Evolutionary conservation across 257 asterid species (phyloP).

Genomic region (Oldenlandia corymbosa): DNA sequence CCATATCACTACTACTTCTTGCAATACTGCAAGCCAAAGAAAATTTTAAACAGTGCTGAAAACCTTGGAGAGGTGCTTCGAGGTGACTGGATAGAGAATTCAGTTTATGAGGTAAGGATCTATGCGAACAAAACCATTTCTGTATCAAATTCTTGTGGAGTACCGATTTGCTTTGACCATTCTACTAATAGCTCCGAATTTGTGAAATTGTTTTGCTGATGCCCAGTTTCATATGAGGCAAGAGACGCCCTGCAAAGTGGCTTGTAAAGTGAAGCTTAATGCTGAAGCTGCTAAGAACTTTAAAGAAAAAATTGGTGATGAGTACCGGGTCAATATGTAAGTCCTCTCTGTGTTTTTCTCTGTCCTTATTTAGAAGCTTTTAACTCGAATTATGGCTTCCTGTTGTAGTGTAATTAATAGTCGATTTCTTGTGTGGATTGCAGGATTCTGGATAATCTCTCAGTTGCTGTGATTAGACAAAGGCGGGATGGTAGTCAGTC

Average conservation of each 20-base stretch:
- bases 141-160: not conserved
- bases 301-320: slow-evolving; percentile 82
- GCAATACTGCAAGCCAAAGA: slow-evolving; percentile 67
- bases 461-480: slow-evolving; percentile 81
- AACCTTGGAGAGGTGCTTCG: slow-evolving; percentile 91
- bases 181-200: not conserved
- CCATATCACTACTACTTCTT: slow-evolving; percentile 82
- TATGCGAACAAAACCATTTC: not conserved
- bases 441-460: slow-evolving; percentile 93
- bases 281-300: slow-evolving; percentile 69
- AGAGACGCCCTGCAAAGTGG: slow-evolving; percentile 64
- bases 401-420: not conserved
- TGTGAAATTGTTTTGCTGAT: not conserved
- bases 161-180: not conserved
- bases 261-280: slow-evolving; percentile 53
- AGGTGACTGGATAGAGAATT: slow-evolving; percentile 87
- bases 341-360: slow-evolving; percentile 10
- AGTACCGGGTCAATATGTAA: slow-evolving; percentile 78
- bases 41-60: slow-evolving; percentile 62
- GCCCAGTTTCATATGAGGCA: slow-evolving; percentile 77
- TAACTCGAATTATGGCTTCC: not conserved
- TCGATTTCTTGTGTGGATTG: slow-evolving; percentile 12
- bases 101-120: slow-evolving; percentile 58
- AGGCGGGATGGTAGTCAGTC: slow-evolving; percentile 64
- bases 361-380: not conserved